Evolutionary conservation across 2,329 filamentous ascomycete genomes (phyloP).

Genomic region (Ceratocystis smalleyi): DNA sequence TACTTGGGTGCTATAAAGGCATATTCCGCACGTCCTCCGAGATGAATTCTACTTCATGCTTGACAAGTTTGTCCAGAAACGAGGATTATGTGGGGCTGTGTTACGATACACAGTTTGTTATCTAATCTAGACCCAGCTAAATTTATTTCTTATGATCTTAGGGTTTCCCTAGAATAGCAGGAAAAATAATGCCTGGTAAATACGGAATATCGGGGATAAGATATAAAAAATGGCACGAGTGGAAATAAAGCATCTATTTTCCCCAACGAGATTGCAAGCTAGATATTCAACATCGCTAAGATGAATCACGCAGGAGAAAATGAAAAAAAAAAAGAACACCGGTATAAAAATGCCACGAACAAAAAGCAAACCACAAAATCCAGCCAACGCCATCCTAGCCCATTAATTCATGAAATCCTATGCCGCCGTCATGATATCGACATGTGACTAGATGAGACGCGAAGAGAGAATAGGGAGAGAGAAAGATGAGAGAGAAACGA

Average conservation of each 20-base stretch:
- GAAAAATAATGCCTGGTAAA: not conserved
- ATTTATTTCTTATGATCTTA: no score
- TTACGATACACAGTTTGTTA: no score
- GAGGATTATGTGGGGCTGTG: no score
- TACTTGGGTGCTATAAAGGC: no score
- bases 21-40: no score
- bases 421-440: slow-evolving; percentile 7
- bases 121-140: no score
- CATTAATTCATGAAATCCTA: slow-evolving; percentile 11
- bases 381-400: slow-evolving; percentile 9
- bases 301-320: not conserved
- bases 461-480: slow-evolving; percentile 4
- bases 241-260: not conserved
- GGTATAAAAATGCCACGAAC: slow-evolving; percentile 4
- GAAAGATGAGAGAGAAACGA: not conserved
- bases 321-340: not conserved
- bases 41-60: no score
- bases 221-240: not conserved
- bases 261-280: not conserved
- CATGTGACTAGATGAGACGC: slow-evolving; percentile 2
- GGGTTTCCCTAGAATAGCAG: no score
- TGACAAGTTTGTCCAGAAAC: no score
- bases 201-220: not conserved
- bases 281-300: not conserved
- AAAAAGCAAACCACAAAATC: not conserved